phyloP scores from a whole-genome alignment of 352 stramenopile genomes.

The Pythium aristosporum region DNA sequence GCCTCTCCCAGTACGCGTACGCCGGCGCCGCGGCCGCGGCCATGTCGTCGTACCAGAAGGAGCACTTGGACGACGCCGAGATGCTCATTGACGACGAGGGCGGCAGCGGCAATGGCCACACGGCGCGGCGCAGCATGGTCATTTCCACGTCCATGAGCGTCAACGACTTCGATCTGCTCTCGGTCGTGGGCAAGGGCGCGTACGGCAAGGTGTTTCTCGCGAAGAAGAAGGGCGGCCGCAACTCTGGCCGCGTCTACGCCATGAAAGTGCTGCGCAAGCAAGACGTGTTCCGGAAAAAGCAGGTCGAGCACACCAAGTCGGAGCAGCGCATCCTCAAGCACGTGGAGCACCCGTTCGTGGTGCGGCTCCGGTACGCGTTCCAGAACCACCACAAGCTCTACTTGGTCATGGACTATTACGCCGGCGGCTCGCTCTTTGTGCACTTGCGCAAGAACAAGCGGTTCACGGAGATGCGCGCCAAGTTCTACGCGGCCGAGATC shows the following conservation, averaged over 20 bases:
- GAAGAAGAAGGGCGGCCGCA: conserved; percentile 73
- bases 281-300: conserved; percentile 85
- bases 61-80: conserved; percentile 50
- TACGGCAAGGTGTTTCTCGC: conserved; percentile 87
- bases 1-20: conserved; percentile 57
- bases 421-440: conserved; percentile 81
- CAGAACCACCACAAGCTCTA: conserved; percentile 89
- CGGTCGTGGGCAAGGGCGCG: conserved; percentile 84
- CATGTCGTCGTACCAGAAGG: conserved; percentile 63
- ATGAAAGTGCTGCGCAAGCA: conserved; percentile 89
- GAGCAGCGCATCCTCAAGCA: conserved; percentile 89
- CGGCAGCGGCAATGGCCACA: conserved; percentile 34
- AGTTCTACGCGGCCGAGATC: conserved; percentile 88
- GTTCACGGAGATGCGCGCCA: conserved; percentile 63
- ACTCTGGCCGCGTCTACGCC: conserved; percentile 77
- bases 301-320: conserved; percentile 87
- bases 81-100: conserved; percentile 33
- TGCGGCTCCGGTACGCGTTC: conserved; percentile 85
- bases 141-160: conserved; percentile 83
- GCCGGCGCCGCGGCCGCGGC: conserved; percentile 62
- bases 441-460: conserved; percentile 78
- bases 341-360: conserved; percentile 88
- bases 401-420: conserved; percentile 90
- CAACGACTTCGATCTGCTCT: conserved; percentile 86
- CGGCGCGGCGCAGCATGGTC: conserved; percentile 69